Percentiles rank a stretch among this genome's conserved stretches.
These are phyloP conservation scores for Geoglossum glabrum DNA, from an alignment of 495 filamentous ascomycete species.

Conservation along the genomic window DNA sequence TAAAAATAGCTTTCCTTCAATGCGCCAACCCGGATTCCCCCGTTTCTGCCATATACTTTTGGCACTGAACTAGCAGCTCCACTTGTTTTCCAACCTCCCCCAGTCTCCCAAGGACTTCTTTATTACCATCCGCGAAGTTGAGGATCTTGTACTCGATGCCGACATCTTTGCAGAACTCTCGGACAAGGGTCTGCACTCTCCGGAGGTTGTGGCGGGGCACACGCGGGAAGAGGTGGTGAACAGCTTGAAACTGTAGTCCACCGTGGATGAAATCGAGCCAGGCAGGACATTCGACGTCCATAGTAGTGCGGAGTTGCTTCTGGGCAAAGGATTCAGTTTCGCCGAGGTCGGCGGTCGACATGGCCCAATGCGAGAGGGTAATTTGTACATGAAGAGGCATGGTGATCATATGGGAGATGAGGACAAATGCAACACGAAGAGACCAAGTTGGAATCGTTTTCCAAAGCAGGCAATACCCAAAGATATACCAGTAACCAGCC, in stretches of 20 bases:
- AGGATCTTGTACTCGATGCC: slow-evolving; percentile 23
- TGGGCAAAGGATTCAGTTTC: slow-evolving; percentile 27
- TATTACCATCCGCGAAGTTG: slow-evolving; percentile 25
- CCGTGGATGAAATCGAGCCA: slow-evolving; percentile 30
- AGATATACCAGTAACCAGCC: slow-evolving; percentile 25
- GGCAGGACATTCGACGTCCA: slow-evolving; percentile 28
- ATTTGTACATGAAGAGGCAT: slow-evolving; percentile 31
- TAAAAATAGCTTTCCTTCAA: not conserved
- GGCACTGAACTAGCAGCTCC: slow-evolving; percentile 21
- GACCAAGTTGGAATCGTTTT: slow-evolving; percentile 22
- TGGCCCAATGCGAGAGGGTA: slow-evolving; percentile 31
- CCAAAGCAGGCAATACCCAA: slow-evolving; percentile 26
- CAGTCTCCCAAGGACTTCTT: slow-evolving; percentile 19
- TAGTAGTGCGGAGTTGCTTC: slow-evolving; percentile 27
- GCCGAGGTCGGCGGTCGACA: slow-evolving; percentile 27
- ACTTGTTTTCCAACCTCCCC: slow-evolving; percentile 24
- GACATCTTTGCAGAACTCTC: slow-evolving; percentile 23
- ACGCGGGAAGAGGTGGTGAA: slow-evolving; percentile 28
- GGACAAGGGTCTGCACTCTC: slow-evolving; percentile 20
- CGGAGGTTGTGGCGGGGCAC: slow-evolving; percentile 28
- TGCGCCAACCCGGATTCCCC: slow-evolving; percentile 15
- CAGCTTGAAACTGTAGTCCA: slow-evolving; percentile 29
- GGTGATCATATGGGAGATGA: slow-evolving; percentile 26
- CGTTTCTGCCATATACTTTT: slow-evolving; percentile 24
- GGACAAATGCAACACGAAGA: slow-evolving; percentile 24